These are phyloP conservation scores for Metarhizium humberi DNA, from an alignment of 2,329 filamentous ascomycete species.

Conservation along the genomic window DNA sequence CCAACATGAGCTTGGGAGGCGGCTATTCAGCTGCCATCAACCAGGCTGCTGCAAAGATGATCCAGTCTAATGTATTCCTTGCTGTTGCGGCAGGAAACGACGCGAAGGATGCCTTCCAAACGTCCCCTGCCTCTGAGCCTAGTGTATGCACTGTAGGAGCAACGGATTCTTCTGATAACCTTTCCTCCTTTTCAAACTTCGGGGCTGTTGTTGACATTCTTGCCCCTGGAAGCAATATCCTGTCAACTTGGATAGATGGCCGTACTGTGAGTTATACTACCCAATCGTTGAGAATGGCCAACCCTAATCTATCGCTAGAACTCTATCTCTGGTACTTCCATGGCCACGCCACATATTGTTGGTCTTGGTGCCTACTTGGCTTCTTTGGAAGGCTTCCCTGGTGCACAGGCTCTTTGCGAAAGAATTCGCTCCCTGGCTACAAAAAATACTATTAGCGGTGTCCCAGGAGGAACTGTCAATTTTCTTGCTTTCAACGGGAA, in stretches of 20 bases:
- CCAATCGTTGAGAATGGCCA: conserved; percentile 30
- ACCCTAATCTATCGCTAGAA: no score
- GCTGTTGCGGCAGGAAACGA: conserved; percentile 48
- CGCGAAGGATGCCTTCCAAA: conserved; percentile 9
- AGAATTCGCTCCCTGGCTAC: no score
- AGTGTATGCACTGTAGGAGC: conserved; percentile 45
- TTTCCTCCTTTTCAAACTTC: conserved; percentile 38
- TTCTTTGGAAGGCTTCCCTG: conserved; percentile 6
- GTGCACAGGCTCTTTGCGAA: no score
- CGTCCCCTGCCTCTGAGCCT: conserved; percentile 38
- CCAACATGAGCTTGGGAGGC: conserved; percentile 43
- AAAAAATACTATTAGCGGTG: no score
- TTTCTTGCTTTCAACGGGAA: no score
- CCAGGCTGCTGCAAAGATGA: conserved; percentile 40
- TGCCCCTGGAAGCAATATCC: conserved; percentile 36
- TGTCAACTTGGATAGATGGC: conserved; percentile 37
- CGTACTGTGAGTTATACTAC: conserved; percentile 46
- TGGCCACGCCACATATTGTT: conserved; percentile 45
- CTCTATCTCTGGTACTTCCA: no score
- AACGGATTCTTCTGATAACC: conserved; percentile 18
- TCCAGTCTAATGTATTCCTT: conserved; percentile 35
- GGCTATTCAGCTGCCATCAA: conserved; percentile 30
- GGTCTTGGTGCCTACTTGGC: conserved; percentile 49
- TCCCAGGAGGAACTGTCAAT: no score
- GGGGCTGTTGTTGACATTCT: conserved; percentile 39